Evolutionary conservation across 164 flowering plant genomes (phyloP).

Genomic region (Umbilicus rupestris): DNA sequence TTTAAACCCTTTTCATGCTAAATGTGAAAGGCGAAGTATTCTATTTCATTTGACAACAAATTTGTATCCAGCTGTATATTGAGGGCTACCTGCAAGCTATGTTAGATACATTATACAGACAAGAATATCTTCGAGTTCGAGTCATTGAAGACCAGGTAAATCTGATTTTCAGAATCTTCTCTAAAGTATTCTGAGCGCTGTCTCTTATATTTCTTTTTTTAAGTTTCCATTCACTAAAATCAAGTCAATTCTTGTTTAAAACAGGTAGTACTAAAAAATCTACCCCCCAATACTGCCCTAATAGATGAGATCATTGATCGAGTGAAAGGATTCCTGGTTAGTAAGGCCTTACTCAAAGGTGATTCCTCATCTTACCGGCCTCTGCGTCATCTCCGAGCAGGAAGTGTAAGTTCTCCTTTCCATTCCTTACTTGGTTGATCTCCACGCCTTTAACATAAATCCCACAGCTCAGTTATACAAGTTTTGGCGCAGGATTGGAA

Average conservation of each 20-base stretch:
- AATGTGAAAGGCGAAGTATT: background rate
- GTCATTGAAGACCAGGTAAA: constrained; percentile 77
- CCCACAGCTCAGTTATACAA: background rate
- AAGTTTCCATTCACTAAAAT: background rate
- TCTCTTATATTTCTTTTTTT: background rate
- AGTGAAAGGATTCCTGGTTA: constrained; percentile 69
- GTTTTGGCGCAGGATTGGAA: constrained; percentile 61
- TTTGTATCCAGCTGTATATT: constrained; percentile 62
- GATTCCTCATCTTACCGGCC: constrained; percentile 46
- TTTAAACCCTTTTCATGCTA: background rate
- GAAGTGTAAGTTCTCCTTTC: constrained; percentile 36
- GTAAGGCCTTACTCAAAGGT: constrained; percentile 70
- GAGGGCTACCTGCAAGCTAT: constrained; percentile 97
- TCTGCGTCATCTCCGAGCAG: constrained; percentile 55
- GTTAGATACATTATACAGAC: constrained; percentile 81
- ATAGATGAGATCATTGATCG: constrained; percentile 75
- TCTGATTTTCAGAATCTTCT: background rate
- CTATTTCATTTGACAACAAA: constrained; percentile 1
- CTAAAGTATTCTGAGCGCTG: background rate
- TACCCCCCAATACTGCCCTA: constrained; percentile 82
- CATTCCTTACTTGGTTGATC: background rate
- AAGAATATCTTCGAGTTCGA: constrained; percentile 84
- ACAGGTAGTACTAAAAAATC: constrained; percentile 85
- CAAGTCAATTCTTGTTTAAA: background rate
- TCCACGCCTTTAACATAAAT: background rate